Conservation (phyloP, 495 filamentous ascomycete genomes). For the Polyplosphaeria fusca region DNA sequence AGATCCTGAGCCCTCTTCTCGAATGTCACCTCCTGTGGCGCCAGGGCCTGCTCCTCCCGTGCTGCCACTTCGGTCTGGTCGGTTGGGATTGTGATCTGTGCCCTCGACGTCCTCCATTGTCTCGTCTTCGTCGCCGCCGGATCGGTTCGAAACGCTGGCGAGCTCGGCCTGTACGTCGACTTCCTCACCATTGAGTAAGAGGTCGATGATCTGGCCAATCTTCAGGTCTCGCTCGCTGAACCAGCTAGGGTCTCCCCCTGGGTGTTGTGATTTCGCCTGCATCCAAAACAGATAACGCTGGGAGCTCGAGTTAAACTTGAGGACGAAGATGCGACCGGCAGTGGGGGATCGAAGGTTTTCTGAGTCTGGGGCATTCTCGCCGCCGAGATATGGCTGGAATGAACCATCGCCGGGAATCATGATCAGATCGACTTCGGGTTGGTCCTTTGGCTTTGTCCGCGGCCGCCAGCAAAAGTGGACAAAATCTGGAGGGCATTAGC, state of each 20-base stretch:
- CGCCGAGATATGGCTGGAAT: constrained; percentile 70
- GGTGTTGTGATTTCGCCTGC: constrained; percentile 79
- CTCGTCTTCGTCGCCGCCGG: constrained; percentile 63
- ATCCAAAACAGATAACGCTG: constrained; percentile 94
- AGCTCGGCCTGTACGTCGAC: constrained; percentile 79
- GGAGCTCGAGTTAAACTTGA: constrained; percentile 93
- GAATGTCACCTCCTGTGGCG: constrained; percentile 83
- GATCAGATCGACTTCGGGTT: constrained; percentile 77
- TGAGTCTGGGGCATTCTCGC: constrained; percentile 41
- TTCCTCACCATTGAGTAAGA: constrained; percentile 82
- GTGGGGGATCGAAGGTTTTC: constrained; percentile 60
- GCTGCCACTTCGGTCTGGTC: constrained; percentile 58
- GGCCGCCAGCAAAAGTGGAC: constrained; percentile 96
- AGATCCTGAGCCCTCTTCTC: constrained; percentile 82
- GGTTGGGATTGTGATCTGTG: constrained; percentile 54
- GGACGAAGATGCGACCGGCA: constrained; percentile 84
- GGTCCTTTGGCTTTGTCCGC: constrained; percentile 56
- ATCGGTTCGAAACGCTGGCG: constrained; percentile 52
- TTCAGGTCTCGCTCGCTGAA: constrained; percentile 78
- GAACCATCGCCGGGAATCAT: constrained; percentile 87
- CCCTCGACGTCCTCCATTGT: constrained; percentile 82
- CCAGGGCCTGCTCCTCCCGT: constrained; percentile 75
- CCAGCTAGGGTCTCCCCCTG: constrained; percentile 66
- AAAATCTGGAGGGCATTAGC: constrained; percentile 55
- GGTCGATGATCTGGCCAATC: constrained; percentile 80